Evolutionary conservation across 2,329 filamentous ascomycete genomes (phyloP), one percentile per base, ranked within the genome.

Genomic region (Talaromyces sp.): DNA sequence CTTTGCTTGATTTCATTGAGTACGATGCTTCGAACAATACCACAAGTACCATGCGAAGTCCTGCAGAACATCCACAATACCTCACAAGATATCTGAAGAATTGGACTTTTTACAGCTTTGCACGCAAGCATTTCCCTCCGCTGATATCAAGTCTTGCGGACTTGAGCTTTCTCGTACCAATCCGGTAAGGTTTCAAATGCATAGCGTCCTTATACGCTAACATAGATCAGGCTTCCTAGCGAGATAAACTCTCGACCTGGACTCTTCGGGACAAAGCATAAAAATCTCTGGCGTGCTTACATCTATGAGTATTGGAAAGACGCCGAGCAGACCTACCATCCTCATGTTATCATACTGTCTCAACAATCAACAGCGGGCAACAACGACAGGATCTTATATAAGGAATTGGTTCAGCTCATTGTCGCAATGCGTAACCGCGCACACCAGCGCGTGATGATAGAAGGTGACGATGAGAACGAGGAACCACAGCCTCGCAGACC

Each of bases 371-470:
- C 7, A 12, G 4, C 14, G 5, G 33, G 31, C 11, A 35, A n/a
- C 33, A 37, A 48, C 14, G n/a, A 28, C 16, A 14, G 25, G 14
- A 59, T 59, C 3, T 12, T 59, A 39, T 59, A 39, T 9, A 31
- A 12, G 16, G 42, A 59, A 50, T 35, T 59, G 42, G 5, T 48
- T 8, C 40, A 48, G 21, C 33, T 59, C 11, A 39, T 59, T 4
- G 8, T n/a, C 28, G 33, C 33, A 12, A 59, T 59, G 42, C 25
- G 44, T 9, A 59, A 48, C 14, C 57, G 31, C n/a, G 57, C 57
- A 8, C 28, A 59, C 31, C 18, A 59, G 18, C 57, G 57, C 12
- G 33, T 23, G 57, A 35, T 59, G 31, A 35, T 54, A 8, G 31
- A 18, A n/a, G 11, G n/a, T 21, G 40, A 35, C 8, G 31, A 58